Conservation (phyloP, 1,139 yeast genomes). For the Nakaseomyces delphensis region DNA sequence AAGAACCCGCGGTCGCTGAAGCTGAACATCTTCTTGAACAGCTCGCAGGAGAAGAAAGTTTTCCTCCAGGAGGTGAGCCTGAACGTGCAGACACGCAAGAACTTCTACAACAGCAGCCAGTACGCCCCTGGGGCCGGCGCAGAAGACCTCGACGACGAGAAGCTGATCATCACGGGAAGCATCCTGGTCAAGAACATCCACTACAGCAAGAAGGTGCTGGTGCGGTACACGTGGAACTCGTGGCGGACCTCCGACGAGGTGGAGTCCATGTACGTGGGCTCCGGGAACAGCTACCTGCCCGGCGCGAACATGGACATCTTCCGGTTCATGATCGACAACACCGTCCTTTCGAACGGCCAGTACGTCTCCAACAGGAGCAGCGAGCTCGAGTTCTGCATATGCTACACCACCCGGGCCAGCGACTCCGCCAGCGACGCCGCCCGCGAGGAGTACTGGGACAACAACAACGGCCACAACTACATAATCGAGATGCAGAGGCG, state of each 20-base stretch:
- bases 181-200: conserved; percentile 21
- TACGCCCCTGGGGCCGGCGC: neutral
- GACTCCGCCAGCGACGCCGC: conserved; percentile 7
- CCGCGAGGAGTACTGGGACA: conserved; percentile 22
- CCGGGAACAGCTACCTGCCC: conserved; percentile 18
- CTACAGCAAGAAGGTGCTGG: conserved; percentile 20
- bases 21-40: conserved; percentile 17
- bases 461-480: conserved; percentile 19
- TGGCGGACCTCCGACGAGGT: conserved; percentile 21
- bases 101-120: neutral
- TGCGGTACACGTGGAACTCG: conserved; percentile 19
- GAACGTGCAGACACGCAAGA: conserved; percentile 7
- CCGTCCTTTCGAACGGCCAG: conserved; percentile 9
- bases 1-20: conserved; percentile 17
- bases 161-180: conserved; percentile 15
- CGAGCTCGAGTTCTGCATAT: conserved; percentile 19
- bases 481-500: conserved; percentile 11
- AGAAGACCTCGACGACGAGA: conserved; percentile 1
- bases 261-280: conserved; percentile 21
- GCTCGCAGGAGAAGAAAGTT: conserved; percentile 15
- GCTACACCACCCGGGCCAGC: conserved; percentile 17
- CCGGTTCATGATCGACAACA: conserved; percentile 21
- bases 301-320: conserved; percentile 23
- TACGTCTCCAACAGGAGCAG: conserved; percentile 2
- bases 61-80: conserved; percentile 19